Evolutionary conservation across 768 basidiomycete species (phyloP).

Genomic region (Leccinellum albellum): DNA sequence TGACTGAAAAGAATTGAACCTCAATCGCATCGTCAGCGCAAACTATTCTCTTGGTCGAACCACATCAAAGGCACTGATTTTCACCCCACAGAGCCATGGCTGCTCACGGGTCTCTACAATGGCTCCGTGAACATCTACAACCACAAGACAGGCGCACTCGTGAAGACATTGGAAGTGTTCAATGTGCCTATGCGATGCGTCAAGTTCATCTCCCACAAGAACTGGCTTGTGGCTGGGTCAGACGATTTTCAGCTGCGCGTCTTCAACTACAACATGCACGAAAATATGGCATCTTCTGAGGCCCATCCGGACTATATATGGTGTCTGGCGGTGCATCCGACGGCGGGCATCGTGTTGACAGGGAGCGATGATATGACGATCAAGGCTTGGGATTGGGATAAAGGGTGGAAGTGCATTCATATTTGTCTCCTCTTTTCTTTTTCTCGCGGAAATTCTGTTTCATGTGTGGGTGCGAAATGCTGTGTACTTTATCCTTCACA

Average conservation of each 20-base stretch:
- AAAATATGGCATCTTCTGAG: slow-evolving; percentile 92
- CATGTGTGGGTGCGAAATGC: background rate
- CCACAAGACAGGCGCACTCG: slow-evolving; percentile 84
- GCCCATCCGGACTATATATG: slow-evolving; percentile 99
- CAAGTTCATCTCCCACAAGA: slow-evolving; percentile 92
- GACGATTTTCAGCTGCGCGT: slow-evolving; percentile 91
- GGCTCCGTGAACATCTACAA: slow-evolving; percentile 99
- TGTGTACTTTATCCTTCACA: slow-evolving; percentile 26
- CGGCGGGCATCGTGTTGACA: slow-evolving; percentile 85
- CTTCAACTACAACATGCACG: slow-evolving; percentile 99
- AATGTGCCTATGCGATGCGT: slow-evolving; percentile 97
- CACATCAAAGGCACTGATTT: slow-evolving; percentile 97
- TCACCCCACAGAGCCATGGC: slow-evolving; percentile 95
- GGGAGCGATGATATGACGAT: slow-evolving; percentile 99
- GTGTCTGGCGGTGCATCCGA: slow-evolving; percentile 94
- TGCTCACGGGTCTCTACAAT: slow-evolving; percentile 89
- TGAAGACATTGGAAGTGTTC: slow-evolving; percentile 96
- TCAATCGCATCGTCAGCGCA: slow-evolving; percentile 55
- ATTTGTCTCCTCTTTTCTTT: slow-evolving; percentile 40
- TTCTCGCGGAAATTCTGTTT: background rate
- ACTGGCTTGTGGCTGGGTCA: slow-evolving; percentile 91
- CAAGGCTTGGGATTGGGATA: slow-evolving; percentile 99
- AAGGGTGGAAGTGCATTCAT: slow-evolving; percentile 96
- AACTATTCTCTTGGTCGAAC: slow-evolving; percentile 88
- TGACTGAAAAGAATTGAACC: background rate